A percentile compares a stretch with the other conserved stretches of the same genome.
Conservation (phyloP, 2,329 filamentous ascomycete species). For the Arachnopeziza araneosa region DNA sequence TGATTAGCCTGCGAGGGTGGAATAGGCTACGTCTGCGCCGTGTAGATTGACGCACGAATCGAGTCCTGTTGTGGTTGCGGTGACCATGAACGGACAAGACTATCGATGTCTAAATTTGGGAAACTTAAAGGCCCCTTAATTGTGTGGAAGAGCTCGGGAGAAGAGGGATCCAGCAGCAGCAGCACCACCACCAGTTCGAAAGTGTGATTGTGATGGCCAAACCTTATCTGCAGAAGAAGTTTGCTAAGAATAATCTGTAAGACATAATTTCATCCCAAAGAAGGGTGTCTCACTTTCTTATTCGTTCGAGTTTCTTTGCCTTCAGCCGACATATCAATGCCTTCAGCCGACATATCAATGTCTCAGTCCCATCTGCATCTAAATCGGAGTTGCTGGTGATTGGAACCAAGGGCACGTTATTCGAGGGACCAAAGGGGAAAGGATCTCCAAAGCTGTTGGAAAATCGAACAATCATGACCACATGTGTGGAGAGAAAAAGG, state of each 20-base stretch:
- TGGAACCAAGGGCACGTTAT: not conserved
- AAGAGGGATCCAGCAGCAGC: too few relatives aligned
- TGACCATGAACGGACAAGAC: not conserved
- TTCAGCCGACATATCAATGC: not conserved
- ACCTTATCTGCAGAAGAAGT: not conserved
- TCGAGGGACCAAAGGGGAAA: not conserved
- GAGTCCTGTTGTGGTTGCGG: not conserved
- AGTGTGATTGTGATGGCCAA: not conserved
- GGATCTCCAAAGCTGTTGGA: not conserved
- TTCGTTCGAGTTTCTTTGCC: not conserved
- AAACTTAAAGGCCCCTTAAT: not conserved
- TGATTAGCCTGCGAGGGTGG: too few relatives aligned
- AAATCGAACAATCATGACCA: not conserved
- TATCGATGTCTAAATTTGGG: not conserved
- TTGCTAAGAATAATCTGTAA: not conserved
- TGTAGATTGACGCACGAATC: not conserved
- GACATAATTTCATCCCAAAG: not conserved
- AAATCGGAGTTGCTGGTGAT: not conserved
- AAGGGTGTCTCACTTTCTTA: not conserved
- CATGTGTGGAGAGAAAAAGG: not conserved
- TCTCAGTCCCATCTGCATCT: not conserved
- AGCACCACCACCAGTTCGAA: too few relatives aligned
- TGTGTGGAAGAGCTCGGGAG: too few relatives aligned
- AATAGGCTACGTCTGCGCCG: not conserved
- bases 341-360: not conserved